Percentiles rank a stretch among this genome's conserved stretches.
phyloP scores from a whole-genome alignment of 441 rosid genomes.

The Erodium chrysanthum region DNA sequence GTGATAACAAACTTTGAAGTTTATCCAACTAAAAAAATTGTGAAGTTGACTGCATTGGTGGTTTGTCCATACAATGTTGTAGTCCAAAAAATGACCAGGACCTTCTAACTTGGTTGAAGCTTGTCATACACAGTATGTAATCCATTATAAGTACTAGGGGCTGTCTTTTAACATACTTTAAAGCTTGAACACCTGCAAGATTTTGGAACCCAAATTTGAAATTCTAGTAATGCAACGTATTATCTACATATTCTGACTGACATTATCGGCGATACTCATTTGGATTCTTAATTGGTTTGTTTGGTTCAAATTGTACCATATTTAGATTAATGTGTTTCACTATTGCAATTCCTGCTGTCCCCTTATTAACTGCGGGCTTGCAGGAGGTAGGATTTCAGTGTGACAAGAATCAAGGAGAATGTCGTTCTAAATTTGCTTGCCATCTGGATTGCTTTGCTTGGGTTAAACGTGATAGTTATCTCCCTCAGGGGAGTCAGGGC shows the following conservation, averaged over 20 bases:
- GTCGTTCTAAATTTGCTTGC: constrained; percentile 87
- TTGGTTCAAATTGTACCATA: neutral
- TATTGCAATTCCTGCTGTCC: neutral
- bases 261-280: neutral
- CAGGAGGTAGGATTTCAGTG: constrained; percentile 93
- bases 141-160: neutral
- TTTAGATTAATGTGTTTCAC: constrained; percentile 1
- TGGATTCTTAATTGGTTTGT: neutral
- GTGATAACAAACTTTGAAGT: neutral
- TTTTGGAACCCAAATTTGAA: neutral
- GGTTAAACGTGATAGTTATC: constrained; percentile 99
- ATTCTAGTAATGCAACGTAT: neutral
- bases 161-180: neutral
- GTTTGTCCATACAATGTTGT: neutral
- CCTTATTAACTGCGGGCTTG: constrained; percentile 20
- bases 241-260: no score
- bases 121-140: neutral
- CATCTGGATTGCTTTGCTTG: constrained; percentile 99
- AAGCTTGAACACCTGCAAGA: neutral
- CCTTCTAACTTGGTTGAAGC: neutral
- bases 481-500: constrained; percentile 99
- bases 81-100: neutral
- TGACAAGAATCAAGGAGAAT: constrained; percentile 88
- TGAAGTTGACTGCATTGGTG: neutral
- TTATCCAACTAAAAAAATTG: neutral